These are phyloP conservation scores for Chlorella sp. DNA, from an alignment of 139 green algal species.

Conservation along the genomic window DNA sequence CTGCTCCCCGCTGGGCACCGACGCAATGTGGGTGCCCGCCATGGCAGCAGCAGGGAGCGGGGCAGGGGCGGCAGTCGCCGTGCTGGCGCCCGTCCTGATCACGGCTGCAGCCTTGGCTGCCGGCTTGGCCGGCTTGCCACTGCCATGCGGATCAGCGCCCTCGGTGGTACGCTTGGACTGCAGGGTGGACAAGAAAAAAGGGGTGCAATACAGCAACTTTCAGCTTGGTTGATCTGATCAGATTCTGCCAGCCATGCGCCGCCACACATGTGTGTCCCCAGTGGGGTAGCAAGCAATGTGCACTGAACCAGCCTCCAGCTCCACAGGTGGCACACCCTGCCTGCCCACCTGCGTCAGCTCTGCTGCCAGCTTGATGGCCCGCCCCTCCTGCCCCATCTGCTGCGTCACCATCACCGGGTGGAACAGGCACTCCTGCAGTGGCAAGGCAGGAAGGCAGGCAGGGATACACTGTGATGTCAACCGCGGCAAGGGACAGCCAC, in stretches of 20 bases:
- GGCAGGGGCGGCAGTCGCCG: background rate
- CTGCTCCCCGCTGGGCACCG: background rate
- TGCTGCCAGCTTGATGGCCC: slow-evolving; percentile 40
- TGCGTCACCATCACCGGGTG: slow-evolving; percentile 49
- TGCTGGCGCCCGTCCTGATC: background rate
- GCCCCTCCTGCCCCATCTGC: slow-evolving; percentile 40
- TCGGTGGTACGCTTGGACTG: slow-evolving; percentile 3
- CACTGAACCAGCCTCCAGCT: background rate
- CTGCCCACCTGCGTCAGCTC: slow-evolving; percentile 9
- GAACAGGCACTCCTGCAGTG: slow-evolving; percentile 56
- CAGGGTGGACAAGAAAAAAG: background rate
- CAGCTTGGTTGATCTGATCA: no score
- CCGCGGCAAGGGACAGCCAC: no score
- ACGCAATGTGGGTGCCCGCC: background rate
- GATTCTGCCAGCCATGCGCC: no score
- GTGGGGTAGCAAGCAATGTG: no score
- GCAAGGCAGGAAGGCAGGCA: background rate
- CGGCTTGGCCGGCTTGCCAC: background rate
- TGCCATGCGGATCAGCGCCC: background rate
- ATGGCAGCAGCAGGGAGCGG: no score
- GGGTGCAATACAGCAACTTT: no score
- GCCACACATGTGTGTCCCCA: no score
- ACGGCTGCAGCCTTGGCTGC: no score
- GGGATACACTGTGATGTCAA: background rate
- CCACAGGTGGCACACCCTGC: background rate